These are phyloP conservation scores for Scleroderma bovista DNA, from an alignment of 768 basidiomycete genomes.

Conservation along the genomic window DNA sequence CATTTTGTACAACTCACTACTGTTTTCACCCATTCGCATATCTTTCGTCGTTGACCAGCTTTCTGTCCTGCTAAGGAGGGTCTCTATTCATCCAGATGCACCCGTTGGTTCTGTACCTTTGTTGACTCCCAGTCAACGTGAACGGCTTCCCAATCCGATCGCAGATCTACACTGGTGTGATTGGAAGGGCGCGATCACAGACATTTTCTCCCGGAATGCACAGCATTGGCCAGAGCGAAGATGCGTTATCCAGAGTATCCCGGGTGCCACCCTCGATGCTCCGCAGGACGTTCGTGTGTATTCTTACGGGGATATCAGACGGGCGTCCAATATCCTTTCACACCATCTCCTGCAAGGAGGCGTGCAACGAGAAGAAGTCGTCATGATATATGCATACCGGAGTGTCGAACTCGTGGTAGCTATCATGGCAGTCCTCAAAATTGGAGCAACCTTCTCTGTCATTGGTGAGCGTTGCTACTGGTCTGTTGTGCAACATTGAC, in stretches of 20 bases:
- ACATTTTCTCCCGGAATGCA: constrained; percentile 90
- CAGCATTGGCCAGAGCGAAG: constrained; percentile 69
- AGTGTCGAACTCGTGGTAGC: constrained; percentile 96
- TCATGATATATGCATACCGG: constrained; percentile 96
- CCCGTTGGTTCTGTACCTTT: constrained; percentile 78
- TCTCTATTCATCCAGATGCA: constrained; percentile 59
- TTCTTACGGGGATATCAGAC: constrained; percentile 77
- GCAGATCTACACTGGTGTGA: constrained; percentile 95
- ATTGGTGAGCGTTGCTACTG: constrained; percentile 58
- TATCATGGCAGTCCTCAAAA: constrained; percentile 94
- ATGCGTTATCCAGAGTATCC: constrained; percentile 81
- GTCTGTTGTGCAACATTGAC: neutral
- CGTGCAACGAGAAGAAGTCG: constrained; percentile 88
- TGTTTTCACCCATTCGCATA: constrained; percentile 80
- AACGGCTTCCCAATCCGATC: constrained; percentile 73
- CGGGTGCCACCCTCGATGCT: constrained; percentile 30
- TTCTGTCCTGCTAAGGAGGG: constrained; percentile 66
- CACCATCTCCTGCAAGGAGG: constrained; percentile 86
- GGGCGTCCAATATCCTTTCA: constrained; percentile 83
- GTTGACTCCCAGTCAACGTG: constrained; percentile 64
- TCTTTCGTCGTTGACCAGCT: constrained; percentile 81
- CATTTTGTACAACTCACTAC: constrained; percentile 89
- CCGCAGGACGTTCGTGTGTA: constrained; percentile 54
- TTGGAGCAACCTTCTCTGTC: constrained; percentile 94
- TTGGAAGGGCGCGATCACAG: constrained; percentile 95